These are phyloP conservation scores for Termitomyces heimii DNA, from an alignment of 768 basidiomycete genomes.

Conservation along the genomic window DNA sequence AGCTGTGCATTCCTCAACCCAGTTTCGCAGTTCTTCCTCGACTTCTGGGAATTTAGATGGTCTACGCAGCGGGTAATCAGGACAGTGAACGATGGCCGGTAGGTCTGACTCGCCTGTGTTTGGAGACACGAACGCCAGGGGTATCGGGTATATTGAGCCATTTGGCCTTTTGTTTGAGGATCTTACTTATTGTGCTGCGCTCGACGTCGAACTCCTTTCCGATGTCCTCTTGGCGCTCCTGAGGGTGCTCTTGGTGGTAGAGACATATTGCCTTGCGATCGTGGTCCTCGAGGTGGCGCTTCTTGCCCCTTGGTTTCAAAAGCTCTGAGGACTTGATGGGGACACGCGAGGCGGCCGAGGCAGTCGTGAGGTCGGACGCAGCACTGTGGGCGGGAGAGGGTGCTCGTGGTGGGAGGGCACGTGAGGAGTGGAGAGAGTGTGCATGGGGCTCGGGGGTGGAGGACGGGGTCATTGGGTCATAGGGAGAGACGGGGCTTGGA, in stretches of 20 bases:
- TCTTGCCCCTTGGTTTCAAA: conserved; percentile 41
- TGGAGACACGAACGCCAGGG: conserved; percentile 53
- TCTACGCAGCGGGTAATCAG: conserved; percentile 28
- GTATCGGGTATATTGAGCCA: conserved; percentile 70
- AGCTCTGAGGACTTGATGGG: neutral
- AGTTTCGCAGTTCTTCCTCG: conserved; percentile 56
- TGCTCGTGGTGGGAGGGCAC: conserved; percentile 41
- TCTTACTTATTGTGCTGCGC: conserved; percentile 92
- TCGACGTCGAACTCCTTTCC: conserved; percentile 73
- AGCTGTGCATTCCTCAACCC: conserved; percentile 52
- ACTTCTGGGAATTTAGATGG: conserved; percentile 79
- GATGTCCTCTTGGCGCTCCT: conserved; percentile 79
- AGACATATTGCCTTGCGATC: conserved; percentile 74
- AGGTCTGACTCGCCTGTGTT: conserved; percentile 49
- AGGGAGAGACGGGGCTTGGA: conserved; percentile 25
- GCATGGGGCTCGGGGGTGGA: conserved; percentile 43
- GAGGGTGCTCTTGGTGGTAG: conserved; percentile 58
- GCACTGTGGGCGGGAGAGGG: conserved; percentile 61
- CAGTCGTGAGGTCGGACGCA: conserved; percentile 29
- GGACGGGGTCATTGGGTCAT: conserved; percentile 39
- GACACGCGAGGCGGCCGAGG: conserved; percentile 43
- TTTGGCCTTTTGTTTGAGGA: conserved; percentile 76
- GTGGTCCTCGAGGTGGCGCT: conserved; percentile 67
- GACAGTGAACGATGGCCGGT: conserved; percentile 6
- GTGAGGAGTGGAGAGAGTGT: conserved; percentile 36